Base-by-base conservation (phyloP, 2,329 filamentous ascomycete species). In the Botrytis elliptica region DNA sequence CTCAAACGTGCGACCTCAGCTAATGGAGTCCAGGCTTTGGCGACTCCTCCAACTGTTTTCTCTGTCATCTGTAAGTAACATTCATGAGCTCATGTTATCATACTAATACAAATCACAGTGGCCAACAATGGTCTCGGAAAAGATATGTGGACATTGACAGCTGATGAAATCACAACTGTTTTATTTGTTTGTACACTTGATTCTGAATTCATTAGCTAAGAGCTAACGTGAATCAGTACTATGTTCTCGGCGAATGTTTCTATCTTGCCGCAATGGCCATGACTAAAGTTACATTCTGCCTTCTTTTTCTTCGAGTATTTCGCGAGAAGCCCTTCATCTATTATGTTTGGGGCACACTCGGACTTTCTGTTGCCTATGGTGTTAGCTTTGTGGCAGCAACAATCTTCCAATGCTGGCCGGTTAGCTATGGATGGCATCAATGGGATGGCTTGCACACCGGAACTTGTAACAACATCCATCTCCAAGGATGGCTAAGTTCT, bases 241-340 rank as follows among this genome's bases (percentile, higher is more conserved):
- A 71, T 59, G 59, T 68, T 52, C 67, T 73, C 9, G 74, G 46
- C 14, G 71, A 75, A 73, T 71, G 65, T 29, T 67, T 73, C 46
- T 75, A 75, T 70, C 74, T 75, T 22, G 60, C 55, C 8, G 49
- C 67, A 14, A 59, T 75, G 40, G 66, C 67, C 14, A 73, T 73
- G 20, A 74, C 59, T 16, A 87, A 88, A 76, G 79, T 87, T 5
- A 84, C 86, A 1, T 81, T 89, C 42, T 80, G 89, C 1, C 82
- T 86, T 76, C 88, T 89, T 78, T 89, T 88, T 76, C 80, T 87
- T 14, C 84, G 86, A 71, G 85, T 89, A 71, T 89, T 89, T 74
- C 85, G 85, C 0, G 77, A 80, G 0, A 59, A 70, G 0, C 71
- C 70, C 6, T 83, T 87, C 18, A 82, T 83, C 22, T 70, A 70